A percentile compares a stretch with the other conserved stretches of the same genome.
Evolutionary conservation across 2,329 filamentous ascomycete genomes (phyloP).

Genomic region (Nemania sp.): DNA sequence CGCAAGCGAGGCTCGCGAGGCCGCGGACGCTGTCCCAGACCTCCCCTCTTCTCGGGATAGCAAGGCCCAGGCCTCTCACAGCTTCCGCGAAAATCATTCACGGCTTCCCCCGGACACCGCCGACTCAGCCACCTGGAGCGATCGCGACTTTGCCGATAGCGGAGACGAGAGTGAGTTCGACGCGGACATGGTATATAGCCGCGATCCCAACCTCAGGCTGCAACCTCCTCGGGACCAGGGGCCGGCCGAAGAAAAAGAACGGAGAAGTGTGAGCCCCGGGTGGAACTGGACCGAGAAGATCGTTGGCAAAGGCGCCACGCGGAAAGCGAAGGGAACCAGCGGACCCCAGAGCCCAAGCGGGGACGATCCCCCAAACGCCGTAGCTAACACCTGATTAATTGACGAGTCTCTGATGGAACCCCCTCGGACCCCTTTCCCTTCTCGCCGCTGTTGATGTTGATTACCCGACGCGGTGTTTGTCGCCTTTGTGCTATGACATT

Average conservation of each 20-base stretch:
- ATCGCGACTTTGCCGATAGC: conserved; percentile 65
- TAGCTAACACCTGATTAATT: not conserved
- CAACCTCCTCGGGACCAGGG: conserved; percentile 24
- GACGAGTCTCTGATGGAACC: not conserved
- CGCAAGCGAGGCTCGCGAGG: conserved; percentile 44
- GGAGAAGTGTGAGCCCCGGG: conserved; percentile 29
- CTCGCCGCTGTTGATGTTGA: not conserved
- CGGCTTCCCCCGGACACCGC: conserved; percentile 40
- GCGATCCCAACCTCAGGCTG: conserved; percentile 22
- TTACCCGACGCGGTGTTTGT: not conserved
- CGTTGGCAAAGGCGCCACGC: conserved; percentile 44
- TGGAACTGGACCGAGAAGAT: conserved; percentile 54
- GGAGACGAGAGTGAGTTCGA: conserved; percentile 51
- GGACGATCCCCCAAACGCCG: not conserved
- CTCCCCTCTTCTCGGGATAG: conserved; percentile 43
- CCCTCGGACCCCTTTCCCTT: not conserved
- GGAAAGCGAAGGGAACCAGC: conserved; percentile 26
- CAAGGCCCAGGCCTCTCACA: conserved; percentile 31
- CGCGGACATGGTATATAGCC: conserved; percentile 35
- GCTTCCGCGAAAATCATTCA: conserved; percentile 33
- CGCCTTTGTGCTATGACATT: not conserved
- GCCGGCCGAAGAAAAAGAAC: conserved; percentile 21
- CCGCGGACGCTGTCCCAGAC: conserved; percentile 52
- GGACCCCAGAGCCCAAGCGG: conserved; percentile 27
- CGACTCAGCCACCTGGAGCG: conserved; percentile 69